phyloP scores from a whole-genome alignment of 768 basidiomycete species.

The Dioszegia hungarica region DNA sequence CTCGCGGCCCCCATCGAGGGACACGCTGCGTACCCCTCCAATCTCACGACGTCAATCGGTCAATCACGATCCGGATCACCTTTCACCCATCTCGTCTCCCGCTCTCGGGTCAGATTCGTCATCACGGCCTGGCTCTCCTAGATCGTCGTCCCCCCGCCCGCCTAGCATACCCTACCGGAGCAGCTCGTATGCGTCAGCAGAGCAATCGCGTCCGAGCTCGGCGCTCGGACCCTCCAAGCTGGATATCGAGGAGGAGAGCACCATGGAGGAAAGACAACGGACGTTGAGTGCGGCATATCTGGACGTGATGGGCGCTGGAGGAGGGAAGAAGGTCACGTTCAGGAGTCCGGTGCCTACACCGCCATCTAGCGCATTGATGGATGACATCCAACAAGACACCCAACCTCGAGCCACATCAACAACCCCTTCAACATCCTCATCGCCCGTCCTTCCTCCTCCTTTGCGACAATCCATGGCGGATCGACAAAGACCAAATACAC shows the following conservation, averaged over 20 bases:
- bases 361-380: slow-evolving; percentile 24
- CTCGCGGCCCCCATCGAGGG: background rate
- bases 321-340: slow-evolving; percentile 39
- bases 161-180: no score
- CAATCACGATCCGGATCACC: no score
- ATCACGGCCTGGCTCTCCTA: no score
- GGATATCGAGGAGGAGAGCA: background rate
- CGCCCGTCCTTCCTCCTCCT: background rate
- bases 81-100: no score
- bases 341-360: slow-evolving; percentile 35
- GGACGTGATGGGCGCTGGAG: background rate
- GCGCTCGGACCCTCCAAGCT: background rate
- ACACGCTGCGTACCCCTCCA: background rate
- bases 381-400: background rate
- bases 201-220: background rate
- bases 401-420: background rate
- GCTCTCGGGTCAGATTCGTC: no score
- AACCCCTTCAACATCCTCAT: background rate
- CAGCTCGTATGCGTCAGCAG: background rate
- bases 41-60: background rate
- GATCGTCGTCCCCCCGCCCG: no score
- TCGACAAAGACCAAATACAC: background rate
- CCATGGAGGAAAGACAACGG: background rate
- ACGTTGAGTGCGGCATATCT: slow-evolving; percentile 1
- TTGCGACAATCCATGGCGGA: slow-evolving; percentile 7